Evolutionary conservation across 73 alveolate genomes (phyloP).

Genomic region (Stentor roeselii): DNA sequence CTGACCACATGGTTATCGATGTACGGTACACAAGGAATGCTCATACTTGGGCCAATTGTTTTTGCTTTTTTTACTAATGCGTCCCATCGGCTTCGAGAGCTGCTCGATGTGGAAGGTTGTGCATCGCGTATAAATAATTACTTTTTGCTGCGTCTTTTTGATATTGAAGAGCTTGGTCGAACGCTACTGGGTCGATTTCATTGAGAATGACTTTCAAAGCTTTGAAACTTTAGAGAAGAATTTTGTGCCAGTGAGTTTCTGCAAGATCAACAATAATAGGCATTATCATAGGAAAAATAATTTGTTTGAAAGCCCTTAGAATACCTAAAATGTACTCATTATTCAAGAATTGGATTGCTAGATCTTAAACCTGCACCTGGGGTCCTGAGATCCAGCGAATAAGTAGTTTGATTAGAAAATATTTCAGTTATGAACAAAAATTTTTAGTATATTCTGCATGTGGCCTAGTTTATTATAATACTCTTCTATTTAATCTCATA

Average conservation of each 20-base stretch:
- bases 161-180: constrained; percentile 14
- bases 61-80: background rate
- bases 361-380: constrained; percentile 68
- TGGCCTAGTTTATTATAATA: too few species aligned
- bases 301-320: constrained; percentile 40
- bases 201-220: constrained; percentile 19
- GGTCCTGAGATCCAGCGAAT: constrained; percentile 65
- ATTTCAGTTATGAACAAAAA: too few species aligned
- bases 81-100: constrained; percentile 21
- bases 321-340: constrained; percentile 39
- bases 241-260: constrained; percentile 51
- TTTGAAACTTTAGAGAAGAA: background rate
- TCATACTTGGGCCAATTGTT: constrained; percentile 44
- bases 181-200: constrained; percentile 25
- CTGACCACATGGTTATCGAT: constrained; percentile 55
- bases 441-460: constrained; percentile 60
- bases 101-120: constrained; percentile 13
- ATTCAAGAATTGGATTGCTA: constrained; percentile 52
- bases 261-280: constrained; percentile 47
- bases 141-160: background rate
- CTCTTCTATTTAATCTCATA: too few species aligned
- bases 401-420: constrained; percentile 58
- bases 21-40: constrained; percentile 46
- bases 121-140: background rate
- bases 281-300: constrained; percentile 48